Evolutionary conservation across 768 basidiomycete species (phyloP).

Genomic region (Crepidotus variabilis): DNA sequence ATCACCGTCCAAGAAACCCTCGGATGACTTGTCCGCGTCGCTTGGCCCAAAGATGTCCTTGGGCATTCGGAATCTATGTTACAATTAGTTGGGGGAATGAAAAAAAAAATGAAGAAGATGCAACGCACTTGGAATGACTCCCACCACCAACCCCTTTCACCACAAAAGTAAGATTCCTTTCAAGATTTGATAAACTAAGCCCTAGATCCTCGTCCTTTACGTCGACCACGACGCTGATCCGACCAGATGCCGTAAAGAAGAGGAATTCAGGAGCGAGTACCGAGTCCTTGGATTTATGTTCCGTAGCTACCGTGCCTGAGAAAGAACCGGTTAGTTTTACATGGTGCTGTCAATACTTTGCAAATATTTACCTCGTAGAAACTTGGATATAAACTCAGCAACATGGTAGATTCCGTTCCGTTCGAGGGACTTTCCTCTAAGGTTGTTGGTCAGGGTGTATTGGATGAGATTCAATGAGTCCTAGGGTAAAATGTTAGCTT

Average conservation of each 20-base stretch:
- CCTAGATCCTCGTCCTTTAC: constrained; percentile 48
- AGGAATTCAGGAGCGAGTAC: constrained; percentile 55
- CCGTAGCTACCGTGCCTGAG: constrained; percentile 52
- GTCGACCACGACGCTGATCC: constrained; percentile 70
- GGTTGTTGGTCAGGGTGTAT: constrained; percentile 46
- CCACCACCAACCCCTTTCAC: constrained; percentile 49
- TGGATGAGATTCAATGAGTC: constrained; percentile 64
- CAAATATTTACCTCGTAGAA: constrained; percentile 53
- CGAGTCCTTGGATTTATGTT: constrained; percentile 37
- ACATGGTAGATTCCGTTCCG: constrained; percentile 68
- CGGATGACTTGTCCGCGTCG: constrained; percentile 52
- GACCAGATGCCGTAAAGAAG: constrained; percentile 76
- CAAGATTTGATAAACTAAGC: constrained; percentile 61
- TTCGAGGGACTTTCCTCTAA: constrained; percentile 46
- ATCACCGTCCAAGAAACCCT: constrained; percentile 87
- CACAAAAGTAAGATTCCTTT: constrained; percentile 68
- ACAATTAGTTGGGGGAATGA: background rate
- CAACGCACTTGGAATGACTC: constrained; percentile 56
- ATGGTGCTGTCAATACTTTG: background rate
- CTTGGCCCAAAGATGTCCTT: constrained; percentile 50
- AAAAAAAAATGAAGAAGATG: background rate
- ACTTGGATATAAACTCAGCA: constrained; percentile 75
- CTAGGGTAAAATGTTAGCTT: constrained; percentile 29
- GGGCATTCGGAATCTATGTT: constrained; percentile 65
- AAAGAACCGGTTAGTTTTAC: constrained; percentile 2